phyloP scores from a whole-genome alignment of 495 filamentous ascomycete genomes.

The Penicillium tannophilum region DNA sequence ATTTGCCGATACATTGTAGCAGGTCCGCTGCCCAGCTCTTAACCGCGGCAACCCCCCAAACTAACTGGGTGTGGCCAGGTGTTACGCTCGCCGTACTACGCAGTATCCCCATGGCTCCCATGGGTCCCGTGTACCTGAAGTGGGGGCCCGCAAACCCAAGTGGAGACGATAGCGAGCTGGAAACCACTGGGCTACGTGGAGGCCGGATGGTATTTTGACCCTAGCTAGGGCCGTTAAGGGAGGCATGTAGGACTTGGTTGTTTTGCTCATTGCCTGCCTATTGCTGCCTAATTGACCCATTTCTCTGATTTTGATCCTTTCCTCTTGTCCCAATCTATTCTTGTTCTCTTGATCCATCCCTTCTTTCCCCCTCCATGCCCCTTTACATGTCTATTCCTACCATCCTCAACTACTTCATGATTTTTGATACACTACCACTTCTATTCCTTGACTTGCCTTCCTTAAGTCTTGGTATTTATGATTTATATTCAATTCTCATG shows the following conservation, averaged over 20 bases:
- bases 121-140: not conserved
- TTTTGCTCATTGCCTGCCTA: no score
- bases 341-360: not conserved
- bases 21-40: not conserved
- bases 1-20: not conserved
- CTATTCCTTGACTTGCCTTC: no score
- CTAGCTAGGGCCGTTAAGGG: no score
- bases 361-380: no score
- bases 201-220: no score
- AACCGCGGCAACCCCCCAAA: not conserved
- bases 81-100: not conserved
- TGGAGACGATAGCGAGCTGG: not conserved
- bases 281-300: no score
- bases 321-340: not conserved
- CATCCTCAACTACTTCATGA: no score
- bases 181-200: not conserved
- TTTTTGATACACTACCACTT: no score
- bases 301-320: not conserved
- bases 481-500: not conserved
- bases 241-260: no score
- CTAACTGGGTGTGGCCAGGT: not conserved
- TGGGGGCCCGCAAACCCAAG: not conserved
- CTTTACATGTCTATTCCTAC: no score
- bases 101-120: not conserved
- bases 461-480: no score